These are phyloP conservation scores for Diplogelasinospora grovesii DNA, from an alignment of 495 filamentous ascomycete species.

Conservation along the genomic window DNA sequence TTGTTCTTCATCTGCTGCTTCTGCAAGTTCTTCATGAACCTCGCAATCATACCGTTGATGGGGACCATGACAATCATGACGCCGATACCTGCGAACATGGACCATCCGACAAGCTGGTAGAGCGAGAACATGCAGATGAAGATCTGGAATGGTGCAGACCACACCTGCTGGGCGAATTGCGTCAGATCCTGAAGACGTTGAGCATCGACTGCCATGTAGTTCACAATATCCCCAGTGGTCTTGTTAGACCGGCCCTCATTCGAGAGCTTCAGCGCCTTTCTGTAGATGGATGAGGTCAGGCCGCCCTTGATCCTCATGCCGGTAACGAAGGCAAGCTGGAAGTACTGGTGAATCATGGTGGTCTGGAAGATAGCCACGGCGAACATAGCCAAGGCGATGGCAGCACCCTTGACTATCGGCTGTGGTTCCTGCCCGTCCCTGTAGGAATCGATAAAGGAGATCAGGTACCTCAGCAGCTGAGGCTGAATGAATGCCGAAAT, in stretches of 20 bases:
- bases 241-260: conserved; percentile 89
- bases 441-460: conserved; percentile 83
- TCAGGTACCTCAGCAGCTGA: conserved; percentile 79
- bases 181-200: conserved; percentile 91
- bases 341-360: conserved; percentile 76
- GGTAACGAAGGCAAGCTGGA: conserved; percentile 88
- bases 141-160: conserved; percentile 97
- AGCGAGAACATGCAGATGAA: conserved; percentile 88
- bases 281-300: conserved; percentile 84
- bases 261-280: conserved; percentile 80
- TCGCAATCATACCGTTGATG: conserved; percentile 87
- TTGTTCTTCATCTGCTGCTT: conserved; percentile 99
- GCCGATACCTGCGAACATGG: conserved; percentile 93
- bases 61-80: conserved; percentile 98
- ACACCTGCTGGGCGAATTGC: conserved; percentile 89
- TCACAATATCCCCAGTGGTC: conserved; percentile 96
- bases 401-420: conserved; percentile 74
- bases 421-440: conserved; percentile 50
- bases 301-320: conserved; percentile 94
- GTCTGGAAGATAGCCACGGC: conserved; percentile 80
- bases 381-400: conserved; percentile 92
- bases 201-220: conserved; percentile 97
- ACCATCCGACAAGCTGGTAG: conserved; percentile 85
- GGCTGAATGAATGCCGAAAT: conserved; percentile 81
- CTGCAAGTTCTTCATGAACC: conserved; percentile 88